These are phyloP conservation scores for Trypanosoma conorhini DNA, from an alignment of 208 protist species.

Conservation along the genomic window DNA sequence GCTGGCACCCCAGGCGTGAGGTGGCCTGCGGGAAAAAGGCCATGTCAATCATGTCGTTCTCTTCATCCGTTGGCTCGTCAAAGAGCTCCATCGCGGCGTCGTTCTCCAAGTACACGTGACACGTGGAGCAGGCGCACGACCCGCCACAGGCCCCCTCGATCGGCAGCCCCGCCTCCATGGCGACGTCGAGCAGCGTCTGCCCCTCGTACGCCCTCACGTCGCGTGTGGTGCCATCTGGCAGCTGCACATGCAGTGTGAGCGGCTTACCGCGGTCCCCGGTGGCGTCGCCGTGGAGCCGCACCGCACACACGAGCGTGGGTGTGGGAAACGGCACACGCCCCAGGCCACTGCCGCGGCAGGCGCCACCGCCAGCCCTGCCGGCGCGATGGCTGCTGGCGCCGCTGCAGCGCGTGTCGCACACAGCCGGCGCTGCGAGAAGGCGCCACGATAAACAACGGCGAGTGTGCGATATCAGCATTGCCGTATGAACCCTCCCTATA, in stretches of 20 bases:
- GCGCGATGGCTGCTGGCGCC: too few species aligned
- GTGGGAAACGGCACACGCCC: not conserved
- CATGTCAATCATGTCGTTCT: slow-evolving; percentile 92
- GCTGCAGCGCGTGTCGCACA: not conserved
- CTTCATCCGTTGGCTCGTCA: slow-evolving; percentile 93
- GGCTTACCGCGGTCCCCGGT: slow-evolving; percentile 58
- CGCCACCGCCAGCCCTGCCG: not conserved
- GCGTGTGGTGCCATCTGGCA: slow-evolving; percentile 59
- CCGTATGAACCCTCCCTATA: not conserved
- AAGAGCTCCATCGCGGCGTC: slow-evolving; percentile 86
- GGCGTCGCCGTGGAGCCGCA: slow-evolving; percentile 54
- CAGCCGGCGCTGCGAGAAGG: not conserved
- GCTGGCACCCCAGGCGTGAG: slow-evolving; percentile 88
- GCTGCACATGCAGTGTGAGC: slow-evolving; percentile 53
- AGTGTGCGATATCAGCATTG: not conserved
- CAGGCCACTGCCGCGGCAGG: not conserved
- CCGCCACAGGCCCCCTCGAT: slow-evolving; percentile 97
- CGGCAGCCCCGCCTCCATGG: slow-evolving; percentile 92
- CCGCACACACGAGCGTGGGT: not conserved
- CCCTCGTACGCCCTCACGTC: slow-evolving; percentile 85
- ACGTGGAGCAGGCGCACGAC: slow-evolving; percentile 98
- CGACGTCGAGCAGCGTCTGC: slow-evolving; percentile 94
- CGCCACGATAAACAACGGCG: not conserved
- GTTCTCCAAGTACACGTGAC: slow-evolving; percentile 95
- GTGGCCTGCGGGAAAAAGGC: slow-evolving; percentile 88